phyloP scores from a whole-genome alignment of 495 filamentous ascomycete species.

The Penicillium desertorum region DNA sequence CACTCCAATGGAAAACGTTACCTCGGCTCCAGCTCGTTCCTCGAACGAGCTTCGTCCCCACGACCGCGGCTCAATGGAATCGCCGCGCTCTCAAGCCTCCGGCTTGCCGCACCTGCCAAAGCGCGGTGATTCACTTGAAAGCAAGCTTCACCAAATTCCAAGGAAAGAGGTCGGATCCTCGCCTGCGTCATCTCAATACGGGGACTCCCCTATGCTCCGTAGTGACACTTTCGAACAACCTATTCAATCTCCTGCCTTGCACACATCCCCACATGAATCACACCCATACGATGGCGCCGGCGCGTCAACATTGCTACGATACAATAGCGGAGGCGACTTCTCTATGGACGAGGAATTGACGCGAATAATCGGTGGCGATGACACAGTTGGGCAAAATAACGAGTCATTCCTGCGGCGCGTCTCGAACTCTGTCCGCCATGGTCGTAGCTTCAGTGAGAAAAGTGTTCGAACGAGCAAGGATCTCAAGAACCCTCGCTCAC shows the following conservation, averaged over 20 bases:
- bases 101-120: conserved; percentile 46
- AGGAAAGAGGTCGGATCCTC: conserved; percentile 39
- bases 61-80: conserved; percentile 41
- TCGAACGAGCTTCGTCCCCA: conserved; percentile 43
- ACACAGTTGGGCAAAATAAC: conserved; percentile 42
- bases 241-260: conserved; percentile 47
- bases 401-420: conserved; percentile 79
- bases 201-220: conserved; percentile 57
- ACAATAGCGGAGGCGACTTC: conserved; percentile 72
- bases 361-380: conserved; percentile 72
- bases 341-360: conserved; percentile 90
- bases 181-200: conserved; percentile 27
- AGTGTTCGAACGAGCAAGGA: conserved; percentile 50
- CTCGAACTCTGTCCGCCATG: conserved; percentile 90
- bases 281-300: conserved; percentile 37
- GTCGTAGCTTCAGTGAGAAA: conserved; percentile 81
- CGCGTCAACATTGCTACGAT: conserved; percentile 71
- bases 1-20: conserved; percentile 26
- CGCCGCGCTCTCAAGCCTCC: conserved; percentile 32
- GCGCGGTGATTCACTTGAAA: conserved; percentile 58
- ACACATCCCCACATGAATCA: conserved; percentile 44
- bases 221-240: conserved; percentile 46
- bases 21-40: conserved; percentile 34
- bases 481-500: conserved; percentile 69
- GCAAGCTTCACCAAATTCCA: conserved; percentile 33